A percentile compares a stretch with the other conserved stretches of the same genome.
Evolutionary conservation across 257 asterid genomes (phyloP).

Genomic region (Plantago ovata): DNA sequence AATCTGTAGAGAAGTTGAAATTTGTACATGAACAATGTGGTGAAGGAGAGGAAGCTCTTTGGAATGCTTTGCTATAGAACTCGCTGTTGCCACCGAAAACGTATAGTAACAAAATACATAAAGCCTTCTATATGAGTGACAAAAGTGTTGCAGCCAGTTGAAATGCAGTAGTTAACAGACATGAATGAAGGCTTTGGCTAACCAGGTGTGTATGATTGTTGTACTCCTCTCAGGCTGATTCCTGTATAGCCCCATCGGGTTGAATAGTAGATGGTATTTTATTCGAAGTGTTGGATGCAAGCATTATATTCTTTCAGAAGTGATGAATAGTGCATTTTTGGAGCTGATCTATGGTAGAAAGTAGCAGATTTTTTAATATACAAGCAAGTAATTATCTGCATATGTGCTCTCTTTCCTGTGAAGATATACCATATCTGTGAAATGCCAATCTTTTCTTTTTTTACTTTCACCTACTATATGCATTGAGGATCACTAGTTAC

Average conservation of each 20-base stretch:
- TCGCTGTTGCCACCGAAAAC: not conserved
- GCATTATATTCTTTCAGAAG: not conserved
- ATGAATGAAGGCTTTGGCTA: no score
- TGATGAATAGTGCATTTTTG: not conserved
- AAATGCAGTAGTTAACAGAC: no score
- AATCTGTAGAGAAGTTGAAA: conserved; percentile 45
- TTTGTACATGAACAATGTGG: conserved; percentile 51
- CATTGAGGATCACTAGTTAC: no score
- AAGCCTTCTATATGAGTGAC: not conserved
- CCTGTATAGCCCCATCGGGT: not conserved
- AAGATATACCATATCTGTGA: not conserved
- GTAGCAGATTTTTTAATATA: not conserved
- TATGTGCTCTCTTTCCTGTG: not conserved
- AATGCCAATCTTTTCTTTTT: not conserved
- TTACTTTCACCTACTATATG: no score
- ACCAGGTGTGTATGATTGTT: no score
- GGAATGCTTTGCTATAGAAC: conserved; percentile 39
- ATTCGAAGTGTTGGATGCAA: not conserved
- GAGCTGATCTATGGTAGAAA: not conserved
- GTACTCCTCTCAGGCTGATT: not conserved
- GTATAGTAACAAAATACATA: not conserved
- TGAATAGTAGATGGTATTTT: not conserved
- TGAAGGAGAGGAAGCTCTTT: conserved; percentile 62
- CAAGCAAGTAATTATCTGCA: not conserved
- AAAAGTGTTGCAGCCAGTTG: not conserved